Conservation (phyloP, 208 protist species). For the Kentomonas sorsogonicus region DNA sequence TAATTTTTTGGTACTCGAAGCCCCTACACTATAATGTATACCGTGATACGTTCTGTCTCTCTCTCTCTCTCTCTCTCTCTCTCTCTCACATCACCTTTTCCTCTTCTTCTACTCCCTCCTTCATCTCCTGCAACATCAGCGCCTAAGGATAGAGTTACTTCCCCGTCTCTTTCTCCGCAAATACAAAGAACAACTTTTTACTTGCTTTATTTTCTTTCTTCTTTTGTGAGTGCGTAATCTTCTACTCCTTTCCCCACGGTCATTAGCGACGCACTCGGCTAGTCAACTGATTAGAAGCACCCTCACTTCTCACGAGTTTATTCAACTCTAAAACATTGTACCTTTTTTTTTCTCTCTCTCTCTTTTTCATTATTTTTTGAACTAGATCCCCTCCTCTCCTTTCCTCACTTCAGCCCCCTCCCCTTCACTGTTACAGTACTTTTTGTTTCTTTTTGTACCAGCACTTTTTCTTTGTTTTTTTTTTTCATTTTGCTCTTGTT, state of each 20-base stretch:
- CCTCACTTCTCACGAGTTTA: not conserved
- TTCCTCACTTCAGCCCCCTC: no score
- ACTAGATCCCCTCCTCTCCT: slow-evolving; percentile 7
- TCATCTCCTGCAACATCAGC: no score
- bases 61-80: slow-evolving; percentile 1
- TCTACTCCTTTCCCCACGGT: no score
- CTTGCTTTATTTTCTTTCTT: slow-evolving; percentile 5
- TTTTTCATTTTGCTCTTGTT: not conserved
- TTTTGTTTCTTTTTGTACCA: slow-evolving; percentile 12
- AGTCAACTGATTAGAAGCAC: slow-evolving; percentile 2
- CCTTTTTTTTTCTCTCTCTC: slow-evolving; percentile 12
- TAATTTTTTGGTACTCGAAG: slow-evolving; percentile 2
- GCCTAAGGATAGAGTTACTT: slow-evolving; percentile 2
- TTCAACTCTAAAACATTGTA: slow-evolving; percentile 12
- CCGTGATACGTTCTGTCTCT: slow-evolving; percentile 3
- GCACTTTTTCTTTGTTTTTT: slow-evolving; percentile 14
- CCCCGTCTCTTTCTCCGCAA: slow-evolving; percentile 12
- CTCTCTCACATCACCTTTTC: not conserved
- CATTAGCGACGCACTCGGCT: no score
- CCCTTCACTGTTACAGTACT: not conserved
- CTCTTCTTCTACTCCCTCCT: not conserved
- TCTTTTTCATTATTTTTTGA: not conserved
- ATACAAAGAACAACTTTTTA: no score
- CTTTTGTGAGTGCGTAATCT: slow-evolving; percentile 1
- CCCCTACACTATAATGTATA: slow-evolving; percentile 1